Conservation (phyloP, 176 grass and related monocot species). For the Lolium rigidum region DNA sequence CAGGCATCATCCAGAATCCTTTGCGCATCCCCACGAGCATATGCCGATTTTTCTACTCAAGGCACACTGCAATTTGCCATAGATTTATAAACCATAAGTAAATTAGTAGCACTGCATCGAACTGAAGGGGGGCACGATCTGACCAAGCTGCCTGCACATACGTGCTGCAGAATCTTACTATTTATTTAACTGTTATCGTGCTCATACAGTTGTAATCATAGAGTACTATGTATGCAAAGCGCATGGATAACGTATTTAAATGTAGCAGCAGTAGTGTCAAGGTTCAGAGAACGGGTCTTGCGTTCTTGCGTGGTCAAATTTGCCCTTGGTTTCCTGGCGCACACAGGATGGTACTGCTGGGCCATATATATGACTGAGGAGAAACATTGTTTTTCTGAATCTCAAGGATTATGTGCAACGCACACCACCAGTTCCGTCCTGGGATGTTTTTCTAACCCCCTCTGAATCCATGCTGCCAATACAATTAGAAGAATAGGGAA, state of each 20-base stretch:
- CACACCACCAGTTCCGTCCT: conserved; percentile 27
- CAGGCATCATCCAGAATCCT: neutral
- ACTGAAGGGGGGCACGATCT: neutral
- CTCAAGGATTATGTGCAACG: conserved; percentile 26
- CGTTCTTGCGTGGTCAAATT: conserved; percentile 44
- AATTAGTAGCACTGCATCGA: neutral
- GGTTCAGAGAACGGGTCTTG: neutral
- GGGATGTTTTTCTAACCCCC: neutral
- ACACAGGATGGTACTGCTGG: neutral
- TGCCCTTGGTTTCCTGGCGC: neutral
- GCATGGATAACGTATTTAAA: neutral
- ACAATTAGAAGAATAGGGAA: neutral
- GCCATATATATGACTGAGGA: neutral
- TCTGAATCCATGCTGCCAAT: neutral
- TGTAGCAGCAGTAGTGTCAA: neutral
- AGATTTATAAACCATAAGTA: neutral
- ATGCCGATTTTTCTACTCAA: neutral
- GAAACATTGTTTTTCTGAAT: neutral
- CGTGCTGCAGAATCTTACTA: neutral
- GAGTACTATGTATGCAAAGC: conserved; percentile 6
- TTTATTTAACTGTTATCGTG: too few relatives aligned
- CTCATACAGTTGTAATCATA: neutral
- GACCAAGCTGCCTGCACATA: conserved; percentile 13
- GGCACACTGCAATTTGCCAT: neutral
- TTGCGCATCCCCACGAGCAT: neutral